Evolutionary conservation across 768 basidiomycete genomes (phyloP).

Genomic region (Russula compacta): DNA sequence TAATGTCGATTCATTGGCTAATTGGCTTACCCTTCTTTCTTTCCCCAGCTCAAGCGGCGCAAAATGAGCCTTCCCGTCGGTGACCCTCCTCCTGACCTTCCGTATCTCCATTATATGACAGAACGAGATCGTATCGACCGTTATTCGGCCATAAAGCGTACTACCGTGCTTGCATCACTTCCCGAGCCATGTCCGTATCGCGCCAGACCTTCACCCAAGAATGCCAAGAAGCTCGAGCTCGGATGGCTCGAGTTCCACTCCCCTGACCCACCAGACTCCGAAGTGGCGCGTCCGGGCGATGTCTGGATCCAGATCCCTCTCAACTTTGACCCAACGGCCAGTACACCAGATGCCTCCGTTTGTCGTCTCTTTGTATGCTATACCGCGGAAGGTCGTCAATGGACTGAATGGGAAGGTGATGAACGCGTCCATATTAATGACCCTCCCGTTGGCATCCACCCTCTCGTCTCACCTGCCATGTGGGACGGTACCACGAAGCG

Average conservation of each 20-base stretch:
- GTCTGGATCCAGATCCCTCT: conserved; percentile 15
- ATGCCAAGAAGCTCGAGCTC: conserved; percentile 4
- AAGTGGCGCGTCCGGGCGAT: conserved; percentile 13
- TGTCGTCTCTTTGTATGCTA: conserved; percentile 7
- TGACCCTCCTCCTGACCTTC: not conserved
- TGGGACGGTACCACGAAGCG: conserved; percentile 4
- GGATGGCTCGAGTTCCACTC: conserved; percentile 15
- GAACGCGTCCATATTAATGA: not conserved
- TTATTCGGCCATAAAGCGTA: not conserved
- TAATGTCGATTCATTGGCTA: not conserved
- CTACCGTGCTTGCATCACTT: not conserved
- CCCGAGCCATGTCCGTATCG: conserved; percentile 6
- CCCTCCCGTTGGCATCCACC: conserved; percentile 1
- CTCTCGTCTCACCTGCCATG: conserved; percentile 1
- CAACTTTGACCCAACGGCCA: not conserved
- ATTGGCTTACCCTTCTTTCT: not conserved
- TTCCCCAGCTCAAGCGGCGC: not conserved
- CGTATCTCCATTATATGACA: conserved; percentile 1
- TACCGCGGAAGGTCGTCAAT: not conserved
- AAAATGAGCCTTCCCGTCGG: not conserved
- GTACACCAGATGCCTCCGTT: not conserved
- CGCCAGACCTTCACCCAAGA: not conserved
- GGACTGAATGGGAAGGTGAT: conserved; percentile 7
- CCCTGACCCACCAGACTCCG: conserved; percentile 7
- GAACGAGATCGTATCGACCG: conserved; percentile 1